Evolutionary conservation across 345 rosid genomes (phyloP).

Genomic region (Eucalyptus curtisii): DNA sequence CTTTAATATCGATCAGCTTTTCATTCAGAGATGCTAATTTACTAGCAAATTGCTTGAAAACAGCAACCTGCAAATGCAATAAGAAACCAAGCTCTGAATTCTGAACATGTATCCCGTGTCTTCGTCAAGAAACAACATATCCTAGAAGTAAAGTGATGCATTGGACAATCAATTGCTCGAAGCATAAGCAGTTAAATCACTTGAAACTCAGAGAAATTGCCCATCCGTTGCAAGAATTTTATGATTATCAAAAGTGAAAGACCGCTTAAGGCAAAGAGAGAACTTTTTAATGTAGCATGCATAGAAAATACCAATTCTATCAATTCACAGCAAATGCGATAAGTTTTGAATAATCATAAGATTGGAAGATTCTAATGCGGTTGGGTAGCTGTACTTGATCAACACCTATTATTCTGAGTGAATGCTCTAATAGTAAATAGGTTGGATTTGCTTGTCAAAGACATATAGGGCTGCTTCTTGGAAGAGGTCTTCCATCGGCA

Average conservation of each 20-base stretch:
- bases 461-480: background rate
- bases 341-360: background rate
- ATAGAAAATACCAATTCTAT: background rate
- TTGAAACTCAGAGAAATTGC: background rate
- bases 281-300: background rate
- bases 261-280: background rate
- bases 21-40: constrained; percentile 86
- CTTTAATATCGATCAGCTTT: constrained; percentile 84
- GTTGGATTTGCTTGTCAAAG: background rate
- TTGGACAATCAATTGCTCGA: background rate
- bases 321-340: background rate
- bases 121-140: no score
- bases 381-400: background rate
- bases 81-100: background rate
- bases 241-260: background rate
- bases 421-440: background rate
- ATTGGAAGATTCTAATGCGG: background rate
- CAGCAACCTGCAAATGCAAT: constrained; percentile 43
- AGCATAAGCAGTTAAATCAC: background rate
- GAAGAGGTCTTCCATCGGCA: background rate
- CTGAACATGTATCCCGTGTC: background rate
- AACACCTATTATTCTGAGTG: background rate
- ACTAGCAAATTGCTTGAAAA: constrained; percentile 74
- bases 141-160: background rate
- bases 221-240: background rate